Conservation (phyloP, 2,329 filamentous ascomycete species). For the Phialophora verrucosa region DNA sequence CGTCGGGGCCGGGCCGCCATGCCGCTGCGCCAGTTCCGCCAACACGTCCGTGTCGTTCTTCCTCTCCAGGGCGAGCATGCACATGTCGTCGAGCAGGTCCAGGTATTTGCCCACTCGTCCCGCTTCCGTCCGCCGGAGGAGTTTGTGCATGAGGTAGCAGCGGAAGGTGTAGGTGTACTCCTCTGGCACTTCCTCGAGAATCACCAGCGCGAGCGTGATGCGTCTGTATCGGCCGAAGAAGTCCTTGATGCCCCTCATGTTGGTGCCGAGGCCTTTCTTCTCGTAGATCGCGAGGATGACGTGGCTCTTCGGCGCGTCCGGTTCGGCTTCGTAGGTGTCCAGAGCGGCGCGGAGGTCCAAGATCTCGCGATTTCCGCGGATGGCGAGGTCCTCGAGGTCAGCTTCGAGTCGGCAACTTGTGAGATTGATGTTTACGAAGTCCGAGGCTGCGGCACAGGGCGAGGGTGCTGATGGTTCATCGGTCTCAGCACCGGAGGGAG, state of each 20-base stretch:
- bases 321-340: not conserved
- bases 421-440: not conserved
- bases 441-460: not conserved
- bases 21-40: not conserved
- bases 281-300: not conserved
- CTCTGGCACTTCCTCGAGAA: not conserved
- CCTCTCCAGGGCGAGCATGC: not conserved
- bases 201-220: not conserved
- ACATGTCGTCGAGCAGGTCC: not conserved
- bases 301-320: not conserved
- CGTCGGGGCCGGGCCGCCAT: too few relatives aligned
- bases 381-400: not conserved
- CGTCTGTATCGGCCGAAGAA: not conserved
- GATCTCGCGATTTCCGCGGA: not conserved
- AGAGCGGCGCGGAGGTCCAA: not conserved
- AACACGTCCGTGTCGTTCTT: not conserved
- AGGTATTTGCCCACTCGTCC: not conserved
- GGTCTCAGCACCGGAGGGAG: not conserved
- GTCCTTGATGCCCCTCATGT: constrained; percentile 1
- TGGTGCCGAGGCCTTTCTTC: not conserved
- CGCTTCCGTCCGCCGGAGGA: not conserved
- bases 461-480: not conserved
- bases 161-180: not conserved
- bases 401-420: not conserved
- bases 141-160: not conserved